Evolutionary conservation across 352 stramenopile genomes (phyloP), one percentile per base, ranked within the genome.

Genomic region (Pythium pyrilobum): DNA sequence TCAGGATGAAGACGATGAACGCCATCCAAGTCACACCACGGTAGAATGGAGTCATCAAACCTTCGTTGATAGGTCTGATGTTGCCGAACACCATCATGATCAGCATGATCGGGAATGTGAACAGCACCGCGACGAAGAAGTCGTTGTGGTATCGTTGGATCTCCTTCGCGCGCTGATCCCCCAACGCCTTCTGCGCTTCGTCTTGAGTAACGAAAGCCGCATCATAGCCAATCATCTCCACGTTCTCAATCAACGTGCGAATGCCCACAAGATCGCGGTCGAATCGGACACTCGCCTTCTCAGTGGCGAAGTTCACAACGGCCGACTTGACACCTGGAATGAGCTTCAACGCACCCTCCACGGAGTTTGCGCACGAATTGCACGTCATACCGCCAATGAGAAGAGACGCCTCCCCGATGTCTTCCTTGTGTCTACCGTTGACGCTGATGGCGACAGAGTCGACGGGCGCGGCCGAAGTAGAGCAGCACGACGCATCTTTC

Each of bases 31-130:
- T 81, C 12, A 92, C 65, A 7, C 83, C 85, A 25, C 62, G 72
- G 27, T 90, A 60, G 32, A 89, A 72, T 5, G 21, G 42, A 13
- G 66, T 69, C 62, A 81, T 76, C 25, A 95, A 62, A 5, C 57
- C 64, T 9, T 66, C 46, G 27, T 79, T 47, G 54, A 92, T 70
- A 1, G 64, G 46, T n/a, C 56, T 25, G 24, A 95, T 92, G 55
- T 89, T 92, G 43, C 68, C 68, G n/a, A 94, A 55, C 16, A 95
- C 71, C 77, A 89, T 96, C 81, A 98, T 96, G 27, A 98, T 73
- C 13, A 97, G 48, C 28, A 98, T 66, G 64, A 98, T 87, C 10
- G 96, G 96, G 28, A 98, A 71, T 8, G 96, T 98, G 47, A 99
- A 97, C 4, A 95, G 18, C 24, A 97, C 64, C 1, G 87, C 82